A percentile compares a stretch with the other conserved stretches of the same genome.
Evolutionary conservation across 169 alveolate genomes (phyloP).

Genomic region (Besnoitia besnoiti): DNA sequence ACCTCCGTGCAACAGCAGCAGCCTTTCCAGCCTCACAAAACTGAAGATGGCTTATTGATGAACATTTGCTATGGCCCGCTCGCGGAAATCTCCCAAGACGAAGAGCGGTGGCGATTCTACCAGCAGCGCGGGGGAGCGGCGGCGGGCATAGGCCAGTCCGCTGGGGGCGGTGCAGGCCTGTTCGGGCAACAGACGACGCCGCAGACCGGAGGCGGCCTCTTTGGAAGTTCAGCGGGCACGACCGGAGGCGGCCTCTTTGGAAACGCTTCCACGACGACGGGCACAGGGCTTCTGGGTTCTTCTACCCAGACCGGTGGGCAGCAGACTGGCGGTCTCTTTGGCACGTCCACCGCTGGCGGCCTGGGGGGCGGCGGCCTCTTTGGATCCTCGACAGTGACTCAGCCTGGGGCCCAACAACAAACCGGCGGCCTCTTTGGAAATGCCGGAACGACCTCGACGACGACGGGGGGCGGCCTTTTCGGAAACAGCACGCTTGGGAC

Average conservation of each 20-base stretch:
- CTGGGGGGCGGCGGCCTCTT: constrained; percentile 5
- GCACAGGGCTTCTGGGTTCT: not conserved
- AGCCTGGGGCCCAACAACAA: constrained; percentile 3
- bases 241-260: not conserved
- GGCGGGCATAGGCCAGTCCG: not conserved
- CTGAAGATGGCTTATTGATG: constrained; percentile 51
- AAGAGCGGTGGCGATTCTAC: constrained; percentile 49
- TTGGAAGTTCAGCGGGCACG: not conserved
- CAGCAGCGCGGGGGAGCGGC: constrained; percentile 47
- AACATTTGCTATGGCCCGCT: constrained; percentile 48
- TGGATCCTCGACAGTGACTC: not conserved
- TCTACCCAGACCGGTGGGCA: not conserved
- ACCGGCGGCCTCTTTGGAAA: constrained; percentile 62
- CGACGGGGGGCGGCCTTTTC: not conserved
- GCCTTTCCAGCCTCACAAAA: constrained; percentile 51
- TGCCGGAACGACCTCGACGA: not conserved
- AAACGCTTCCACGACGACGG: not conserved
- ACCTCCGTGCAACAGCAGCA: constrained; percentile 56
- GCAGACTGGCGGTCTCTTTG: constrained; percentile 16
- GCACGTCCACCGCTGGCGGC: constrained; percentile 2
- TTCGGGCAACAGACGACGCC: constrained; percentile 17
- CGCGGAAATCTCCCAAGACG: constrained; percentile 27
- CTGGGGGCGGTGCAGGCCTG: not conserved
- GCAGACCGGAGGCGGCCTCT: constrained; percentile 34
- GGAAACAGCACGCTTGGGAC: not conserved